phyloP scores from a whole-genome alignment of 2,329 filamentous ascomycete species.

The Ophiosphaerella korrae region DNA sequence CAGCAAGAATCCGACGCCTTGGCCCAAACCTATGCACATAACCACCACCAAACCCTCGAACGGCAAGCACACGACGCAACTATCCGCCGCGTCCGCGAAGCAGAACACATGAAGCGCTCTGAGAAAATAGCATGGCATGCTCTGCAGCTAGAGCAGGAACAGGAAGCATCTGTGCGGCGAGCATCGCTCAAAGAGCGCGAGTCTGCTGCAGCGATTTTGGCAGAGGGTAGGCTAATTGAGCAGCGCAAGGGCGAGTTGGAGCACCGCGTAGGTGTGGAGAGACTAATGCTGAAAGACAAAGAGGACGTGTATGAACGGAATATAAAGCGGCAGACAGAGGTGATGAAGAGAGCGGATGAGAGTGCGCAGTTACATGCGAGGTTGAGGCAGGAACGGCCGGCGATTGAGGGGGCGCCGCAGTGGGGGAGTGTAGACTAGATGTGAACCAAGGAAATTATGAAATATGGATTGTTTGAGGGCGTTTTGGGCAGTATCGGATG shows the following conservation, averaged over 20 bases:
- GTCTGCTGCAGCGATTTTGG: constrained; percentile 13
- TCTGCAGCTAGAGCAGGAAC: constrained; percentile 36
- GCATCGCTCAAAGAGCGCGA: constrained; percentile 32
- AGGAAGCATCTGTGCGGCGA: constrained; percentile 26
- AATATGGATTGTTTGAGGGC: neutral
- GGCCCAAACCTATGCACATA: constrained; percentile 21
- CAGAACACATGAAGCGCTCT: constrained; percentile 37
- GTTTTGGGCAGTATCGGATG: too few relatives aligned
- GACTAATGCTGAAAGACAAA: constrained; percentile 37
- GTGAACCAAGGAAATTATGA: neutral
- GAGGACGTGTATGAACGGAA: constrained; percentile 42
- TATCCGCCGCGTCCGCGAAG: constrained; percentile 34
- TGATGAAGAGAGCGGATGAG: constrained; percentile 37
- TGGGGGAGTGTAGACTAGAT: constrained; percentile 38
- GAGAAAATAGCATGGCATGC: constrained; percentile 40
- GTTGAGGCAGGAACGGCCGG: constrained; percentile 32
- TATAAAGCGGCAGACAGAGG: constrained; percentile 36
- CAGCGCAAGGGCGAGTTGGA: constrained; percentile 34
- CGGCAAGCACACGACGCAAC: constrained; percentile 41
- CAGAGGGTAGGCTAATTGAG: constrained; percentile 29
- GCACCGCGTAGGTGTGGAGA: constrained; percentile 31
- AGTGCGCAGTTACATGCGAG: constrained; percentile 39
- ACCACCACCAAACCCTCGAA: constrained; percentile 29
- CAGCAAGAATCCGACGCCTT: constrained; percentile 31
- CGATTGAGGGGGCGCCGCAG: constrained; percentile 31